phyloP scores from a whole-genome alignment of 495 filamentous ascomycete species.

The Penicillium canescens region DNA sequence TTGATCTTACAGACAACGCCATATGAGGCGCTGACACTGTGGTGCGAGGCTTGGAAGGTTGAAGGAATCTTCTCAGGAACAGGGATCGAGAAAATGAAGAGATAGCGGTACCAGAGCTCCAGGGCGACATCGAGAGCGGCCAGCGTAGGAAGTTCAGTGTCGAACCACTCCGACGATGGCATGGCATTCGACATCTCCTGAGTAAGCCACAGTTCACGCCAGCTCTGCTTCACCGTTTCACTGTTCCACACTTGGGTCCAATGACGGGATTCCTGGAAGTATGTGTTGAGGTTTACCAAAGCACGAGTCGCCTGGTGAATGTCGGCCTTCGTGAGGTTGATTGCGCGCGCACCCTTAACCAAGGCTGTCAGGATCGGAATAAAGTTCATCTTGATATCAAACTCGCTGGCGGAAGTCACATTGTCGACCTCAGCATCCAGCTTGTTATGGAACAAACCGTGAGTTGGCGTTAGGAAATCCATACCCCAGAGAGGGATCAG shows the following conservation, averaged over 20 bases:
- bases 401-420: conserved; percentile 50
- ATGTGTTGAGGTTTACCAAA: conserved; percentile 61
- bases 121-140: conserved; percentile 56
- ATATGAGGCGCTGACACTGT: conserved; percentile 64
- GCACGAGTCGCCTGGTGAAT: conserved; percentile 58
- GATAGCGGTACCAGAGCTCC: conserved; percentile 63
- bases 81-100: conserved; percentile 70
- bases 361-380: conserved; percentile 60
- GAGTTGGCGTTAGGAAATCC: conserved; percentile 61
- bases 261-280: conserved; percentile 60
- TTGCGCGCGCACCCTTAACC: conserved; percentile 57
- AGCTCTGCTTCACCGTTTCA: conserved; percentile 57
- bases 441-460: conserved; percentile 63
- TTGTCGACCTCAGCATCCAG: conserved; percentile 62
- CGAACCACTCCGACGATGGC: conserved; percentile 54
- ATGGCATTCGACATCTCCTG: conserved; percentile 55
- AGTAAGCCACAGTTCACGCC: conserved; percentile 62
- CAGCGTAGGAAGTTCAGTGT: conserved; percentile 59
- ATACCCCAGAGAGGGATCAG: conserved; percentile 68
- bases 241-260: conserved; percentile 67
- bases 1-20: conserved; percentile 68
- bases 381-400: conserved; percentile 62
- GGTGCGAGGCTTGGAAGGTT: conserved; percentile 69
- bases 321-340: conserved; percentile 49
- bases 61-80: conserved; percentile 62